These are phyloP conservation scores for Suhomyces sp. DNA, from an alignment of 805 yeast genomes.

Conservation along the genomic window DNA sequence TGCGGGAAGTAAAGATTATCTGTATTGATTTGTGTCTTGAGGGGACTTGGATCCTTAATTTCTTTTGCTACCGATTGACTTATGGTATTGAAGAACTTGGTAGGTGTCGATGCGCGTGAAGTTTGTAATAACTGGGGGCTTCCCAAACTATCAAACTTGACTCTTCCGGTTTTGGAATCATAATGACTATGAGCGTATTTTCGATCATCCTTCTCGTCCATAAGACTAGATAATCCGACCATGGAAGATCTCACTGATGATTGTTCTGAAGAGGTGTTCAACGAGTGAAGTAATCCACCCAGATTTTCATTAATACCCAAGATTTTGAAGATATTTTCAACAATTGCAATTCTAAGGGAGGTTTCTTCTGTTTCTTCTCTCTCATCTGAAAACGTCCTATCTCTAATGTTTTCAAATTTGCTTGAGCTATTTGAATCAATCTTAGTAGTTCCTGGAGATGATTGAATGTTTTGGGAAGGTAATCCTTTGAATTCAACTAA, in stretches of 20 bases:
- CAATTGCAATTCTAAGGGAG: constrained; percentile 59
- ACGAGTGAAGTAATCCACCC: constrained; percentile 6
- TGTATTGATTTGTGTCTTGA: too few species aligned
- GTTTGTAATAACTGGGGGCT: constrained; percentile 4
- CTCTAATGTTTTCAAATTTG: constrained; percentile 19
- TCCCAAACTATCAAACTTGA: constrained; percentile 12
- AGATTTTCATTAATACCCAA: constrained; percentile 54
- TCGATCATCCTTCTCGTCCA: constrained; percentile 12
- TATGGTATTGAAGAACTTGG: constrained; percentile 33
- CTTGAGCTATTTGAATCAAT: not conserved
- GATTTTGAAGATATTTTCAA: constrained; percentile 66
- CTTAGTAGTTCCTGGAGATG: too few species aligned
- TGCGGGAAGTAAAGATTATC: too few species aligned
- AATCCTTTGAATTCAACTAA: constrained; percentile 3
- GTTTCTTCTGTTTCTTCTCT: constrained; percentile 70
- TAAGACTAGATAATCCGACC: constrained; percentile 26
- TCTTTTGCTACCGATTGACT: constrained; percentile 14
- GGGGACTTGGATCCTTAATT: not conserved
- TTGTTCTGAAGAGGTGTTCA: constrained; percentile 3
- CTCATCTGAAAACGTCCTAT: constrained; percentile 50
- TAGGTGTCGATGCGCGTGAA: constrained; percentile 17
- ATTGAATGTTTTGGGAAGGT: constrained; percentile 1
- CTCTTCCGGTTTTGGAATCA: constrained; percentile 18
- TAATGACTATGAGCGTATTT: constrained; percentile 11
- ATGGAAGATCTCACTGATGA: constrained; percentile 31